Evolutionary conservation across 352 stramenopile species (phyloP), one percentile per base, ranked within the genome.

Genomic region (Globisporangium spiculum): DNA sequence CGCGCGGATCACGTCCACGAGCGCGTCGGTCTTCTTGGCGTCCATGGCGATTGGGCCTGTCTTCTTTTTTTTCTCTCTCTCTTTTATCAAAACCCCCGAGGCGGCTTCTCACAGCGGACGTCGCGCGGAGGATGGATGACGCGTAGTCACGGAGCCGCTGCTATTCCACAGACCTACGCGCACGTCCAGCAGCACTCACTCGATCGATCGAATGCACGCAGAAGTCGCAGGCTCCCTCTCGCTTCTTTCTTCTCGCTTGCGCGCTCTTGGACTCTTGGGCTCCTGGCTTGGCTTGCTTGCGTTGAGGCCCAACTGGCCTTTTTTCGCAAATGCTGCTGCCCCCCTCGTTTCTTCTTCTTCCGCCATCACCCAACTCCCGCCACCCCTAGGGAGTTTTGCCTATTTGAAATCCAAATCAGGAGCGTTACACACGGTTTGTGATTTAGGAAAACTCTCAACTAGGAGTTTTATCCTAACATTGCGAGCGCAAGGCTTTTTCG

Each of bases 1-100:
- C 55, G 80, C 82, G 79, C 86, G 86, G 75, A 93, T 93, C 24
- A 79, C 78, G 27, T 90, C 84, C 67, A 93, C 84, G 59, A 92
- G 79, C 70, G 77, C 79, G 74, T 92, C 84, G 66, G 81, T 77
- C 70, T 78, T 69, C 38, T 77, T 75, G 63, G 70, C 67, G 67
- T 88, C 76, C 80, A 88, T 88, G 32, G n/a, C 60, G 32, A 10
- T 48, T 36, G 9, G 9, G 20, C 24, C 44, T 6, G 14, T 57
- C 46, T 26, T 32, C 14, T 57, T 54, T 38, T 24, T n/a, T 10
- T 59, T n/a, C 32, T 38, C 32, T 46, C 8, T 46, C 16, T 20
- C 38, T 6, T 26, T 44, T 27, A 9, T 27, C 18, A 52, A 52
- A 50, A 24, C 5, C 1, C 5, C 44, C 44, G 18, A 18, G 27